Evolutionary conservation across 306 rosid genomes (phyloP).

Genomic region (Lithocarpus polystachyus): DNA sequence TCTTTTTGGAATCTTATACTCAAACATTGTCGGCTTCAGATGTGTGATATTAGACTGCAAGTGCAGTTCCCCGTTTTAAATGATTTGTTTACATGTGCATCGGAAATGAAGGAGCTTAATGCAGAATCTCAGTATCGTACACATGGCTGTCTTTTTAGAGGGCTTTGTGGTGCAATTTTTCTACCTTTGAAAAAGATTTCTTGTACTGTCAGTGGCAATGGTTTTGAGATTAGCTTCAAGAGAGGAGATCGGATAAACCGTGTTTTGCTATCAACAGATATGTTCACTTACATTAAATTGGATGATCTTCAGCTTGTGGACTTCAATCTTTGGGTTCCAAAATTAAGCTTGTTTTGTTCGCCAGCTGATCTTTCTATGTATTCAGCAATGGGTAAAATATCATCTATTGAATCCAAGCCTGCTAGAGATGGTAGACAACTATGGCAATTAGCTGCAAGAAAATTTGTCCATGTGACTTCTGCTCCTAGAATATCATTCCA

Average conservation of each 20-base stretch:
- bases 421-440: constrained; percentile 72
- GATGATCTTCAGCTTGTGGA: constrained; percentile 52
- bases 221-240: constrained; percentile 50
- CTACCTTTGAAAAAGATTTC: constrained; percentile 45
- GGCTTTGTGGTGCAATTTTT: constrained; percentile 50
- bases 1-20: constrained; percentile 53
- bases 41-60: constrained; percentile 32
- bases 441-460: constrained; percentile 79
- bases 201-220: constrained; percentile 38
- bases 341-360: constrained; percentile 45
- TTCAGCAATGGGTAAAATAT: constrained; percentile 41
- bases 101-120: constrained; percentile 54
- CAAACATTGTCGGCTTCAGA: constrained; percentile 62
- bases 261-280: constrained; percentile 41
- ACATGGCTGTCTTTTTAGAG: constrained; percentile 47
- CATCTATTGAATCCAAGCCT: constrained; percentile 39
- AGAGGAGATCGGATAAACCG: constrained; percentile 26
- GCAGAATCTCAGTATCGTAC: constrained; percentile 46
- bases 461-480: constrained; percentile 41
- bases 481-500: constrained; percentile 48
- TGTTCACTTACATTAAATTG: constrained; percentile 42
- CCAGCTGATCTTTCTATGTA: constrained; percentile 56
- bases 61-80: constrained; percentile 55
- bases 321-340: constrained; percentile 57
- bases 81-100: constrained; percentile 35